Percentiles rank a stretch among this genome's conserved stretches.
Conservation (phyloP, 2,329 filamentous ascomycete species). For the Corinectria fuckeliana region DNA sequence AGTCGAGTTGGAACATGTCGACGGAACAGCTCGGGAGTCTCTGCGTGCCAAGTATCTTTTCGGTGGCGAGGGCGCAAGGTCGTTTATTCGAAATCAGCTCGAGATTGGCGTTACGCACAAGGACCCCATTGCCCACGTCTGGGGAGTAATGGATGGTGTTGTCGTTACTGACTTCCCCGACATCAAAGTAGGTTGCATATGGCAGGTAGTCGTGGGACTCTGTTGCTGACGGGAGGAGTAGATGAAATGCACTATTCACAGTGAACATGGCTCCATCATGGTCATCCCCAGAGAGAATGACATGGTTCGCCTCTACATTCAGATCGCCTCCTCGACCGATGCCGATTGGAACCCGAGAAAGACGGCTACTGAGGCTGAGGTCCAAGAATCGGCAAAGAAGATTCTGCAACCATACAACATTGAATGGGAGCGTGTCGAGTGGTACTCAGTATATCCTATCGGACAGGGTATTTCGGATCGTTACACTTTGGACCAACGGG, state of each 20-base stretch:
- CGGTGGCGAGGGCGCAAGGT: conserved; percentile 73
- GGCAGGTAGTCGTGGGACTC: too few species aligned
- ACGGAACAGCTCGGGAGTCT: conserved; percentile 73
- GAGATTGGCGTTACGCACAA: conserved; percentile 75
- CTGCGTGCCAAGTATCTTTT: conserved; percentile 74
- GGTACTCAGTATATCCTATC: conserved; percentile 80
- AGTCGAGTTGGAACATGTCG: conserved; percentile 77
- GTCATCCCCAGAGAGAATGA: conserved; percentile 76
- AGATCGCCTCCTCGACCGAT: conserved; percentile 67
- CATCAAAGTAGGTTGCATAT: conserved; percentile 62
- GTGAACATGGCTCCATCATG: conserved; percentile 76
- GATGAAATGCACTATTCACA: conserved; percentile 81
- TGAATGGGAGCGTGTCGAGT: conserved; percentile 71
- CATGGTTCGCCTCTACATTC: conserved; percentile 74
- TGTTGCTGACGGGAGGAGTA: conserved; percentile 53
- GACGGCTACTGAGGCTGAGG: conserved; percentile 67
- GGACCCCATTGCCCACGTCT: conserved; percentile 74
- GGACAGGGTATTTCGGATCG: conserved; percentile 75
- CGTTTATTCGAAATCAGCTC: conserved; percentile 68
- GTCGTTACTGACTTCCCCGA: conserved; percentile 78
- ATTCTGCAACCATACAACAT: conserved; percentile 72
- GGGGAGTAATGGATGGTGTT: conserved; percentile 79
- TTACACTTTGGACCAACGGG: conserved; percentile 71
- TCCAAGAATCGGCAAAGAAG: conserved; percentile 69
- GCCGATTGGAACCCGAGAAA: conserved; percentile 67